Conservation (phyloP, 2,329 filamentous ascomycete genomes). For the Colletotrichum sansevieriae region DNA sequence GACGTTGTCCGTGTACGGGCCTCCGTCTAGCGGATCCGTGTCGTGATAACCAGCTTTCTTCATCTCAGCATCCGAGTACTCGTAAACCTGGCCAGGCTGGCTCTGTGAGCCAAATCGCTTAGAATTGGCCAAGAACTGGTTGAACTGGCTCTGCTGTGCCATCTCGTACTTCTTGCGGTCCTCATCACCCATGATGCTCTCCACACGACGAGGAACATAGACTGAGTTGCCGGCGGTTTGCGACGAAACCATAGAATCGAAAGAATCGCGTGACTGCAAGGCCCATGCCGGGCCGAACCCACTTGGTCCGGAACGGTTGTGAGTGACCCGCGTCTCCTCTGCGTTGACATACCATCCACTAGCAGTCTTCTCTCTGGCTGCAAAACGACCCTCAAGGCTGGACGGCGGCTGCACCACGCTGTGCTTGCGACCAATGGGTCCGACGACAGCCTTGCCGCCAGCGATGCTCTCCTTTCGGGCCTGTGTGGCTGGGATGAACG, state of each 20-base stretch:
- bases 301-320: conserved; percentile 31
- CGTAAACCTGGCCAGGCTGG: conserved; percentile 60
- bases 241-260: conserved; percentile 74
- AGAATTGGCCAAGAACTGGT: conserved; percentile 43
- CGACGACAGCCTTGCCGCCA: conserved; percentile 46
- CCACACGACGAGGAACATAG: conserved; percentile 75
- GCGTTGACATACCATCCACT: conserved; percentile 78
- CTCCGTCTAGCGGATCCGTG: conserved; percentile 13
- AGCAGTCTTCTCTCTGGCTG: conserved; percentile 75
- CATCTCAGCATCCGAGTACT: conserved; percentile 59
- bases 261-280: conserved; percentile 69
- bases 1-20: conserved; percentile 39
- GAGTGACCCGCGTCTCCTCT: conserved; percentile 64
- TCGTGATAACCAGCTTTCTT: conserved; percentile 38
- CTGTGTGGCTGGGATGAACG: conserved; percentile 75
- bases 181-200: conserved; percentile 83
- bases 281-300: conserved; percentile 34
- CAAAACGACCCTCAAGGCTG: conserved; percentile 83
- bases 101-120: conserved; percentile 32
- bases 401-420: conserved; percentile 79
- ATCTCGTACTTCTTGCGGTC: conserved; percentile 81
- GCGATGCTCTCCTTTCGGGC: conserved; percentile 57
- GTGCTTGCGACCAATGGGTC: conserved; percentile 60
- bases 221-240: conserved; percentile 71
- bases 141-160: conserved; percentile 68